Evolutionary conservation across 345 rosid species (phyloP).

Genomic region (Psidium friedrichsthalianum): DNA sequence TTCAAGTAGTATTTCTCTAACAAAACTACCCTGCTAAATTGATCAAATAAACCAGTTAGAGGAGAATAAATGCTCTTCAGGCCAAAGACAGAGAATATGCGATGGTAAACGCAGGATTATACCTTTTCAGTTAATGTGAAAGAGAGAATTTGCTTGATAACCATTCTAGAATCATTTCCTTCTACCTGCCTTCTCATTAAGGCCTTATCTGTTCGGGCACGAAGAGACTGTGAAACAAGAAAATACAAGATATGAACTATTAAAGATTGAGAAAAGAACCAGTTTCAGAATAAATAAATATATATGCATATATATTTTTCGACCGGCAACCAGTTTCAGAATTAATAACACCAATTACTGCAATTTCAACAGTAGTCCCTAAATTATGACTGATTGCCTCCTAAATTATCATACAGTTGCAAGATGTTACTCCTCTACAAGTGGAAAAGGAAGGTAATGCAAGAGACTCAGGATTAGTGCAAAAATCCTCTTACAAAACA

Average conservation of each 20-base stretch:
- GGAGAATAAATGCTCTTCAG: neutral
- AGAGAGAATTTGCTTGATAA: conserved; percentile 58
- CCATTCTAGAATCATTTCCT: conserved; percentile 38
- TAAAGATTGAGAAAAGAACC: neutral
- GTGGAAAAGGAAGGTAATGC: neutral
- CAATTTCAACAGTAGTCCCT: neutral
- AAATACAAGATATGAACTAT: neutral
- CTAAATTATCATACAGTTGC: neutral
- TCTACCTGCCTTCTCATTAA: conserved; percentile 30
- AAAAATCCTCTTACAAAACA: neutral
- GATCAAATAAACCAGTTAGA: neutral
- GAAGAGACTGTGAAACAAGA: conserved; percentile 50
- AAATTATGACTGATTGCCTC: neutral
- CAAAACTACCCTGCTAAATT: conserved; percentile 62
- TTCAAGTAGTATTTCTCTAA: conserved; percentile 75
- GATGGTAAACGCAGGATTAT: neutral
- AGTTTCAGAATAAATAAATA: too few relatives aligned
- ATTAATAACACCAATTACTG: neutral
- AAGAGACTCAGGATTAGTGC: neutral
- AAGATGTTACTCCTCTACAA: neutral
- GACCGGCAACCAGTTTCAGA: neutral
- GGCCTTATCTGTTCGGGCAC: conserved; percentile 57
- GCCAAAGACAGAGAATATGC: neutral
- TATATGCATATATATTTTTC: too few relatives aligned
- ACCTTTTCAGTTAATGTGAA: conserved; percentile 59